Evolutionary conservation across 345 rosid genomes (phyloP).

Genomic region (Gossypium australe): DNA sequence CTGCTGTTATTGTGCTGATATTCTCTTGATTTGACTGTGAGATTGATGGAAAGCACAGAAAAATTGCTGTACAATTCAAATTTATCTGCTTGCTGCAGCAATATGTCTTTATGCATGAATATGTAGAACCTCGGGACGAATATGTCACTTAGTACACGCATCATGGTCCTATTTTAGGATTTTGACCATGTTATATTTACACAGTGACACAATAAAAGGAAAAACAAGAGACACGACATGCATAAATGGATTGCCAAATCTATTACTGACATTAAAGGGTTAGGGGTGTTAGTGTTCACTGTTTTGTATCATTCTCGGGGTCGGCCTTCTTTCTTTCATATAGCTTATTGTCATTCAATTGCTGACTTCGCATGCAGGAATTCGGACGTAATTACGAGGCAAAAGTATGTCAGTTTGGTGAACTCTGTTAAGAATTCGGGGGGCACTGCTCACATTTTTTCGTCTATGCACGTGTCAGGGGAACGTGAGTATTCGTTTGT

Average conservation of each 20-base stretch:
- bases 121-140: too few species aligned
- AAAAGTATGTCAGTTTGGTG: constrained; percentile 66
- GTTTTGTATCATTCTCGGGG: neutral
- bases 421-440: constrained; percentile 72
- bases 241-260: too few species aligned
- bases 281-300: neutral
- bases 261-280: neutral
- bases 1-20: neutral
- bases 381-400: constrained; percentile 55
- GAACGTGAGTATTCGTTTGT: constrained; percentile 58
- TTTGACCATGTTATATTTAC: neutral
- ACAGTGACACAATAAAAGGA: too few species aligned
- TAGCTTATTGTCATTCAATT: neutral
- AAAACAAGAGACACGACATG: too few species aligned
- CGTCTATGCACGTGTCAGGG: constrained; percentile 92
- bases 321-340: neutral
- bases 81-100: neutral
- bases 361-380: constrained; percentile 44
- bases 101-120: too few species aligned
- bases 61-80: neutral
- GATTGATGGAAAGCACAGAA: neutral
- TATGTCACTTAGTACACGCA: too few species aligned
- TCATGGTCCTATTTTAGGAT: too few species aligned
- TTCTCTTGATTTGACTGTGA: neutral
- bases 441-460: constrained; percentile 72